These are phyloP conservation scores for Capronia epimyces DNA, from an alignment of 2,329 filamentous ascomycete species.

Conservation along the genomic window DNA sequence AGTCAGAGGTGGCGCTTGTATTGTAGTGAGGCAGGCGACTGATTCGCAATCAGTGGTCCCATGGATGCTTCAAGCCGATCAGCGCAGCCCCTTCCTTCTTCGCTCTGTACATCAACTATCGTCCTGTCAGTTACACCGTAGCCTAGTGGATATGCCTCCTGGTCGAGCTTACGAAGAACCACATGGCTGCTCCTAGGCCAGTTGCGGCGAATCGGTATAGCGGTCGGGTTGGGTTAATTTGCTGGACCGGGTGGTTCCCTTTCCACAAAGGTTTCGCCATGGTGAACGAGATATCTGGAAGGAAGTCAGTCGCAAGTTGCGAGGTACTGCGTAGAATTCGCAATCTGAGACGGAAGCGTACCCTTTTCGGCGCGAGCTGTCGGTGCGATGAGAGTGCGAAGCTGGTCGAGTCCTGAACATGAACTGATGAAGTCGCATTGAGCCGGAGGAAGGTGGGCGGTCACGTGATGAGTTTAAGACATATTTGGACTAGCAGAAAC, in stretches of 20 bases:
- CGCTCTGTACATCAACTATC: conserved; percentile 86
- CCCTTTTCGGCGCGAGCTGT: background rate
- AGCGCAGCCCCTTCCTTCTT: conserved; percentile 92
- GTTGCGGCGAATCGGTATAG: conserved; percentile 83
- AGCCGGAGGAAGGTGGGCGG: conserved; percentile 2
- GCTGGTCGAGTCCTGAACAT: background rate
- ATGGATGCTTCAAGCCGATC: conserved; percentile 91
- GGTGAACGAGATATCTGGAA: conserved; percentile 3
- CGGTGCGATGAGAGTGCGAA: background rate
- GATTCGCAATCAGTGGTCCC: conserved; percentile 66
- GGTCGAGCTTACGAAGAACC: conserved; percentile 77
- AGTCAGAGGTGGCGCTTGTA: background rate
- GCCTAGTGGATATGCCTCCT: background rate
- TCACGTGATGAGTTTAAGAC: background rate
- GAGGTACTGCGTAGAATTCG: conserved; percentile 3
- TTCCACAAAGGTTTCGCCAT: conserved; percentile 29
- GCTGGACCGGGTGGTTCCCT: conserved; percentile 30
- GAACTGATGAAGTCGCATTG: background rate
- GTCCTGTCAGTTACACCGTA: conserved; percentile 5
- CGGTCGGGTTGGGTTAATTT: conserved; percentile 57
- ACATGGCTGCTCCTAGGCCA: conserved; percentile 90
- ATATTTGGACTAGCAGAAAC: background rate
- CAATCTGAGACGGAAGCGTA: conserved; percentile 25
- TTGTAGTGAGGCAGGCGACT: background rate
- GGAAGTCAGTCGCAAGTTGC: background rate